phyloP scores from a whole-genome alignment of 2,329 filamentous ascomycete species.

The Thielaviopsis musarum region DNA sequence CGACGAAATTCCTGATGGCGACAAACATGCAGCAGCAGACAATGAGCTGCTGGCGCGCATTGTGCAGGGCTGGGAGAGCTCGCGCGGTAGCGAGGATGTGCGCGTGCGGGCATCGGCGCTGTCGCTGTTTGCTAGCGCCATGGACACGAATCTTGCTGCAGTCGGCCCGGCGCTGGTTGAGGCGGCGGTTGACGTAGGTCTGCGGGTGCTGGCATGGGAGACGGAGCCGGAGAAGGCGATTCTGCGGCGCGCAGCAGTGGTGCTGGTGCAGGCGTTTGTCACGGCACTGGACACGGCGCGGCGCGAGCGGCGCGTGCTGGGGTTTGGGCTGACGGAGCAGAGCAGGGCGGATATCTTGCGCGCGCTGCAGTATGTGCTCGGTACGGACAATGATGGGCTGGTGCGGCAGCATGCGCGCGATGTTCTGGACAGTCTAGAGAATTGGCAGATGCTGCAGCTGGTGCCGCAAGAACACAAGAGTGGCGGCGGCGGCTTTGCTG shows the following conservation, averaged over 20 bases:
- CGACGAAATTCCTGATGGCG: conserved; percentile 28
- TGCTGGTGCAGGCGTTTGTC: conserved; percentile 46
- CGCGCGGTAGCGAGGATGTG: conserved; percentile 49
- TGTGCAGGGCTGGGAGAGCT: conserved; percentile 50
- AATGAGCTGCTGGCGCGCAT: conserved; percentile 40
- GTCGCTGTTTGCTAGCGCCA: conserved; percentile 41
- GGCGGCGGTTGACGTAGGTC: conserved; percentile 42
- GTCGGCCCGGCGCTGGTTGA: conserved; percentile 36
- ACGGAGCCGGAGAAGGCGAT: conserved; percentile 42
- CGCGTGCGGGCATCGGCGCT: conserved; percentile 53
- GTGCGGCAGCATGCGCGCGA: conserved; percentile 50
- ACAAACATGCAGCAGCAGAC: conserved; percentile 20
- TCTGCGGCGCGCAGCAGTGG: conserved; percentile 46
- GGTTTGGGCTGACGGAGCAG: conserved; percentile 35
- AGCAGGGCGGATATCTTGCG: conserved; percentile 45
- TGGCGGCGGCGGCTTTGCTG: conserved; percentile 22
- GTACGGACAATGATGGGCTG: conserved; percentile 50
- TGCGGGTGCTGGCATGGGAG: conserved; percentile 48
- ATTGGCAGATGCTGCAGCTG: conserved; percentile 38
- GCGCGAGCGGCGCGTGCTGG: conserved; percentile 27
- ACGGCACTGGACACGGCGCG: conserved; percentile 38
- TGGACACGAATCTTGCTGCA: conserved; percentile 44
- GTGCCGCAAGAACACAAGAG: conserved; percentile 21
- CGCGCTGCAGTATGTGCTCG: conserved; percentile 45
- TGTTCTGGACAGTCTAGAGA: conserved; percentile 49